A percentile compares a stretch with the other conserved stretches of the same genome.
phyloP scores from a whole-genome alignment of 2,329 filamentous ascomycete species.

The Knufia petricola region DNA sequence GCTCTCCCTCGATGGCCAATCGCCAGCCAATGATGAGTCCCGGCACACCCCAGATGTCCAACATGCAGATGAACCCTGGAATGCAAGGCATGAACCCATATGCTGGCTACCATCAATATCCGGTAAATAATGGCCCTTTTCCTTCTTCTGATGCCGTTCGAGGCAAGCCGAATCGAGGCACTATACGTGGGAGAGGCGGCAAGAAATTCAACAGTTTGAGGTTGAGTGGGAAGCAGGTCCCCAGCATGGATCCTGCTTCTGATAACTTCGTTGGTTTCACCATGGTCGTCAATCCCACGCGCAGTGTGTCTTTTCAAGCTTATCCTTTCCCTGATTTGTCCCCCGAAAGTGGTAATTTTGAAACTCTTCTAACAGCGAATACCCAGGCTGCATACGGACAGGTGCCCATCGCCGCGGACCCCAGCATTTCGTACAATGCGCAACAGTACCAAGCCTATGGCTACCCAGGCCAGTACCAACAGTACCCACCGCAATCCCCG shows the following conservation, averaged over 20 bases:
- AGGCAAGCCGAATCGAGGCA: constrained; percentile 24
- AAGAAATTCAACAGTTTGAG: constrained; percentile 12
- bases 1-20: constrained; percentile 56
- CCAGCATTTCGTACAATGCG: constrained; percentile 22
- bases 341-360: constrained; percentile 58
- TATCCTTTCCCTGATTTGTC: constrained; percentile 49
- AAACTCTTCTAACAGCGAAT: constrained; percentile 51
- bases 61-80: constrained; percentile 58
- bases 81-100: constrained; percentile 46
- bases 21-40: constrained; percentile 59
- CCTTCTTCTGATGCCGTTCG: constrained; percentile 28
- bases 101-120: constrained; percentile 7
- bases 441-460: constrained; percentile 15
- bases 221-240: constrained; percentile 24
- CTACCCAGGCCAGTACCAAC: constrained; percentile 25
- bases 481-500: constrained; percentile 37
- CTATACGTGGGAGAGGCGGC: constrained; percentile 21
- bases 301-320: constrained; percentile 23
- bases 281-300: constrained; percentile 16
- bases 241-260: constrained; percentile 23
- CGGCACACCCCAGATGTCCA: constrained; percentile 53
- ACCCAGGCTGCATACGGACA: constrained; percentile 34
- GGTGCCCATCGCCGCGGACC: constrained; percentile 20
- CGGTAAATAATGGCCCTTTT: constrained; percentile 30
- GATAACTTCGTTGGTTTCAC: constrained; percentile 21